phyloP scores from a whole-genome alignment of 495 filamentous ascomycete genomes.

The Daldinia grandis region DNA sequence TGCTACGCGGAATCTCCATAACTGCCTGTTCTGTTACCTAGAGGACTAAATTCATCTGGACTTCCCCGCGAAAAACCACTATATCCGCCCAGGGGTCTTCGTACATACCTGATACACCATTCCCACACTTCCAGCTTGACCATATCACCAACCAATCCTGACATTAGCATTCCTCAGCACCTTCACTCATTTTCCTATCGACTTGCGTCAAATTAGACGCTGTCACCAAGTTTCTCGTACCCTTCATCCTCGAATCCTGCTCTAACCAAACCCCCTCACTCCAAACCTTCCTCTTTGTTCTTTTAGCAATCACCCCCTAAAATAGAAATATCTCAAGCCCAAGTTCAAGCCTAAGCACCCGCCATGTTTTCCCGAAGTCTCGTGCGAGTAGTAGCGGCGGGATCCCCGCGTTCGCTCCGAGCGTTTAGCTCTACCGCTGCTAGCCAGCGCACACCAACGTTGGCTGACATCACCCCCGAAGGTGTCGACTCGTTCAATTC shows the following conservation, averaged over 20 bases:
- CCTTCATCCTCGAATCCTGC: slow-evolving; percentile 17
- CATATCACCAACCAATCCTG: slow-evolving; percentile 37
- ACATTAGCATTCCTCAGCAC: slow-evolving; percentile 36
- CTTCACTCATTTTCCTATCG: slow-evolving; percentile 19
- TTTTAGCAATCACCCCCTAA: slow-evolving; percentile 1
- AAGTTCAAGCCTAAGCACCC: slow-evolving; percentile 11
- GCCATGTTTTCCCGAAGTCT: slow-evolving; percentile 50
- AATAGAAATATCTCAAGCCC: slow-evolving; percentile 12
- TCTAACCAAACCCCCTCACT: background rate
- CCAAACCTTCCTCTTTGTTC: slow-evolving; percentile 13
- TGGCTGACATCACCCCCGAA: slow-evolving; percentile 78
- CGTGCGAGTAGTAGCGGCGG: slow-evolving; percentile 55
- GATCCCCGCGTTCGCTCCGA: slow-evolving; percentile 60
- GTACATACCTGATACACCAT: slow-evolving; percentile 22
- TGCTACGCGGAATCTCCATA: slow-evolving; percentile 28
- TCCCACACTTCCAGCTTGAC: background rate
- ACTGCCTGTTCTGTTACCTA: slow-evolving; percentile 32
- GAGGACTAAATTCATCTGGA: slow-evolving; percentile 8
- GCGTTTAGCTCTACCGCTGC: slow-evolving; percentile 67
- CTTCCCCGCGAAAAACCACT: slow-evolving; percentile 35
- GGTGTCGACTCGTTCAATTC: slow-evolving; percentile 76
- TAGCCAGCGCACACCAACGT: slow-evolving; percentile 69
- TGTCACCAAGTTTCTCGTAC: slow-evolving; percentile 20
- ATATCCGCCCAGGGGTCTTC: slow-evolving; percentile 9
- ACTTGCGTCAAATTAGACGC: slow-evolving; percentile 38